Evolutionary conservation across 768 basidiomycete genomes (phyloP).

Genomic region (Tephrocybe rancida): DNA sequence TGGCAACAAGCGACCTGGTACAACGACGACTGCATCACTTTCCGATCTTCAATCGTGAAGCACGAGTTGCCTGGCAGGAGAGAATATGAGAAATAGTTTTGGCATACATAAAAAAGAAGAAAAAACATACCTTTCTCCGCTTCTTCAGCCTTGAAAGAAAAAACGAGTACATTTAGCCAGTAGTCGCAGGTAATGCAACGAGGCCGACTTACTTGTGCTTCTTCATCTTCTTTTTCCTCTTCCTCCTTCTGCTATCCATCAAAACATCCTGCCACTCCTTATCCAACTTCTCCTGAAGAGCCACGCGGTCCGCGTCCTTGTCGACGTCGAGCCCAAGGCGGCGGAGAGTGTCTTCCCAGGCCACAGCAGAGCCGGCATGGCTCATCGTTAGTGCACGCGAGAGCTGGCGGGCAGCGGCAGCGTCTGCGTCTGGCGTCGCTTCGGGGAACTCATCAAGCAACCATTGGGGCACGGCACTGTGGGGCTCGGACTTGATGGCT

Average conservation of each 20-base stretch:
- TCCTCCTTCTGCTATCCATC: constrained; percentile 83
- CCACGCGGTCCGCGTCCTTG: constrained; percentile 49
- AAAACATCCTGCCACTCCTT: constrained; percentile 66
- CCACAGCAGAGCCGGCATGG: constrained; percentile 57
- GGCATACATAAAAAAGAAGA: not conserved
- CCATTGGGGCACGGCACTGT: constrained; percentile 23
- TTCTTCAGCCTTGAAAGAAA: constrained; percentile 74
- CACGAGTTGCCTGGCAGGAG: constrained; percentile 44
- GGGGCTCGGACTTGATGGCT: constrained; percentile 8
- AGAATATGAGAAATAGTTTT: constrained; percentile 18
- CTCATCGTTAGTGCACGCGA: constrained; percentile 72
- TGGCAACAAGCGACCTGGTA: constrained; percentile 1
- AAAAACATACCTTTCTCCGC: constrained; percentile 74
- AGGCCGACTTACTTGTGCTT: constrained; percentile 84
- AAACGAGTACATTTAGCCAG: constrained; percentile 4
- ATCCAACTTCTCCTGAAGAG: constrained; percentile 53
- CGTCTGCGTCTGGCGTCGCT: constrained; percentile 69
- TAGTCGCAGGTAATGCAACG: constrained; percentile 4
- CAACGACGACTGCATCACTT: constrained; percentile 22
- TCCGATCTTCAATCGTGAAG: constrained; percentile 35
- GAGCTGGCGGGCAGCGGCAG: constrained; percentile 80
- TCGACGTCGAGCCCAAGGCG: constrained; percentile 62
- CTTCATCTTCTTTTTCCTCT: constrained; percentile 93
- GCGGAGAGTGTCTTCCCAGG: constrained; percentile 72
- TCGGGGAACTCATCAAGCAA: constrained; percentile 46